Evolutionary conservation across 352 stramenopile species (phyloP).

Genomic region (Globisporangium cystogenes): DNA sequence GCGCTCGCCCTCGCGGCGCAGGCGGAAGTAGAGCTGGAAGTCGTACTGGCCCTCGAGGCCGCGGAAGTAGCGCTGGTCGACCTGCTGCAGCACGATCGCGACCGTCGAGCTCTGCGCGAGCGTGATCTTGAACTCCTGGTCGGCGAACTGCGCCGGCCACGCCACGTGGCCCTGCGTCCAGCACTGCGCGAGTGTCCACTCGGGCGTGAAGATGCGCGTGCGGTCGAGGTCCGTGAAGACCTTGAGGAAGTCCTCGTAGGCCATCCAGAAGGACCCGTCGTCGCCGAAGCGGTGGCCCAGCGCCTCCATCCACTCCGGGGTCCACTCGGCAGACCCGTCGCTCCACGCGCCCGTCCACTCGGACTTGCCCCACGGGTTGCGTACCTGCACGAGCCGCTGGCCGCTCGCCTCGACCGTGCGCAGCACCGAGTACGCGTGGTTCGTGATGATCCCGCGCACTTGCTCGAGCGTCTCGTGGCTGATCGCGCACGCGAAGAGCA

Average conservation of each 20-base stretch:
- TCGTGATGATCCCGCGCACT: slow-evolving; percentile 31
- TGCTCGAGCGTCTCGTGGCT: slow-evolving; percentile 6
- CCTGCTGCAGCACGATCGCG: slow-evolving; percentile 32
- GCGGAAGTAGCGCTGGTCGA: slow-evolving; percentile 31
- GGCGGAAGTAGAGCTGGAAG: slow-evolving; percentile 29
- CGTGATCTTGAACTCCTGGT: slow-evolving; percentile 26
- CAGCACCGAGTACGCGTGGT: slow-evolving; percentile 57
- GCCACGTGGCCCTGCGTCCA: slow-evolving; percentile 25
- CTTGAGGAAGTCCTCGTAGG: slow-evolving; percentile 33
- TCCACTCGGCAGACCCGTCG: slow-evolving; percentile 45
- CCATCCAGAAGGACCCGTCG: slow-evolving; percentile 66
- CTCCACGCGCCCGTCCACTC: slow-evolving; percentile 52
- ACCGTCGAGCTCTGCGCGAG: slow-evolving; percentile 18
- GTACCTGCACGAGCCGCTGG: slow-evolving; percentile 25
- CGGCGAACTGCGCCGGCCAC: slow-evolving; percentile 23
- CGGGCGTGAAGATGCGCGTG: slow-evolving; percentile 30
- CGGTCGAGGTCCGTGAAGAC: slow-evolving; percentile 28
- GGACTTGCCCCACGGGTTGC: slow-evolving; percentile 53
- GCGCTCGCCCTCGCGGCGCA: slow-evolving; percentile 19
- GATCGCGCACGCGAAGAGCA: slow-evolving; percentile 31
- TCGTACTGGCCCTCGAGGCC: slow-evolving; percentile 35
- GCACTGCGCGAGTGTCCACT: slow-evolving; percentile 29
- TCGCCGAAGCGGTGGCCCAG: slow-evolving; percentile 37
- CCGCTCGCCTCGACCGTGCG: slow-evolving; percentile 31
- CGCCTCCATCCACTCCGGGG: slow-evolving; percentile 28